Evolutionary conservation across 2,329 filamentous ascomycete genomes (phyloP).

Genomic region (Penicillium sp.): DNA sequence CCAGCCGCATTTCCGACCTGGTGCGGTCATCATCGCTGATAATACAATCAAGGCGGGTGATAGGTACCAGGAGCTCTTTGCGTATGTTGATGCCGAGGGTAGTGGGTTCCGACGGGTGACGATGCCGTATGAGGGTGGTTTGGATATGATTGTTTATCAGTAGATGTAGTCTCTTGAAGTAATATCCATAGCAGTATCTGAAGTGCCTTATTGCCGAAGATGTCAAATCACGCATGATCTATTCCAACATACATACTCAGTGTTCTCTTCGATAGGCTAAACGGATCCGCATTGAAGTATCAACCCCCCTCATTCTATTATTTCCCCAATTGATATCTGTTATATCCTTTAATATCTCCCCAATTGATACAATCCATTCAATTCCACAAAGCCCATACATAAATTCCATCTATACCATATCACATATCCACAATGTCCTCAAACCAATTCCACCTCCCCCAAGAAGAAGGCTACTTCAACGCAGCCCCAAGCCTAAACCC

Average conservation of each 20-base stretch:
- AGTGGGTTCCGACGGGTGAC: conserved; percentile 20
- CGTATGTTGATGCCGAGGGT: conserved; percentile 15
- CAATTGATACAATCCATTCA: neutral
- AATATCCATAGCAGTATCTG: neutral
- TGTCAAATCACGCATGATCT: neutral
- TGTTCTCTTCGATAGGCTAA: neutral
- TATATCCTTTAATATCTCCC: neutral
- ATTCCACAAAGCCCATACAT: neutral
- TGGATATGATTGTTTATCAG: conserved; percentile 23
- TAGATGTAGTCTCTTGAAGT: neutral
- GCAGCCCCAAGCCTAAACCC: conserved; percentile 31
- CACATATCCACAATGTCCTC: conserved; percentile 4
- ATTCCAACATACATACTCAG: neutral
- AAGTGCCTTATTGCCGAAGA: neutral
- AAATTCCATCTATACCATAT: neutral
- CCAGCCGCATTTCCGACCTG: conserved; percentile 14
- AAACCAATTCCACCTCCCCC: conserved; percentile 16
- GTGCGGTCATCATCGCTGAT: conserved; percentile 18
- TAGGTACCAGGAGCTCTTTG: conserved; percentile 18
- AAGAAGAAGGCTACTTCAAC: conserved; percentile 32
- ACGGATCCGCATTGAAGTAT: neutral
- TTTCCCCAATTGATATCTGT: neutral
- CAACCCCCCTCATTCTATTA: conserved; percentile 4
- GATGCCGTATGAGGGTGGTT: conserved; percentile 17
- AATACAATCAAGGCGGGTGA: conserved; percentile 14